Conservation (phyloP, 2,329 filamentous ascomycete species). For the Pseudogymnoascus sp. region DNA sequence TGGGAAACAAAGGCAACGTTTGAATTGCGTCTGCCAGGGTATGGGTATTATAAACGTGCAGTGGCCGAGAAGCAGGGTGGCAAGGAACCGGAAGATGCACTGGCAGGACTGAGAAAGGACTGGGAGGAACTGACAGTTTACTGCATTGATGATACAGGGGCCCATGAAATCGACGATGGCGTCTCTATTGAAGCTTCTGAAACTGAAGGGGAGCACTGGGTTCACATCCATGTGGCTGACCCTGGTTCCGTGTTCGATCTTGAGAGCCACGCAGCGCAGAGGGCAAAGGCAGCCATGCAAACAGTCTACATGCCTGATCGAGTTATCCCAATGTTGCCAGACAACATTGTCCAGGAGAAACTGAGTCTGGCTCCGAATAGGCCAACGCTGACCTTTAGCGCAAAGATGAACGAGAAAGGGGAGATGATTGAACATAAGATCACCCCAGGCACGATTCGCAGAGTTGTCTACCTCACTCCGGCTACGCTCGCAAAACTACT, state of each 20-base stretch:
- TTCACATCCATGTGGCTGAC: constrained; percentile 72
- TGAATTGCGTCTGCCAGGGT: constrained; percentile 45
- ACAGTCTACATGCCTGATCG: constrained; percentile 54
- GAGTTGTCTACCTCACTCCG: constrained; percentile 51
- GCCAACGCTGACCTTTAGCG: constrained; percentile 55
- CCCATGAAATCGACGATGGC: constrained; percentile 70
- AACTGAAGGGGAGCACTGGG: constrained; percentile 53
- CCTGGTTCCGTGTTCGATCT: constrained; percentile 61
- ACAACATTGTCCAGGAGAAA: constrained; percentile 37
- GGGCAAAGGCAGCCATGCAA: constrained; percentile 51
- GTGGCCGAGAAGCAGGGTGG: constrained; percentile 27
- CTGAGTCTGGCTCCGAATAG: constrained; percentile 46
- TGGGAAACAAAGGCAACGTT: constrained; percentile 63
- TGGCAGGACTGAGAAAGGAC: constrained; percentile 46
- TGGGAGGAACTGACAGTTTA: constrained; percentile 55
- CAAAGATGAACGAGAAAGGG: constrained; percentile 45
- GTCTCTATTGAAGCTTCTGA: constrained; percentile 59
- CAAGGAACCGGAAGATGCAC: constrained; percentile 32
- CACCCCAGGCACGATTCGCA: constrained; percentile 42
- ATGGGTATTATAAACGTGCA: constrained; percentile 27
- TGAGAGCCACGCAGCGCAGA: constrained; percentile 48
- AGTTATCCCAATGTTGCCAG: constrained; percentile 49
- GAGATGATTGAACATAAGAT: constrained; percentile 46
- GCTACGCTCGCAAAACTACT: constrained; percentile 36
- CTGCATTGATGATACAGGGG: constrained; percentile 61